Conservation (phyloP, 129 eudicot genomes). For the Lactuca sativa region DNA sequence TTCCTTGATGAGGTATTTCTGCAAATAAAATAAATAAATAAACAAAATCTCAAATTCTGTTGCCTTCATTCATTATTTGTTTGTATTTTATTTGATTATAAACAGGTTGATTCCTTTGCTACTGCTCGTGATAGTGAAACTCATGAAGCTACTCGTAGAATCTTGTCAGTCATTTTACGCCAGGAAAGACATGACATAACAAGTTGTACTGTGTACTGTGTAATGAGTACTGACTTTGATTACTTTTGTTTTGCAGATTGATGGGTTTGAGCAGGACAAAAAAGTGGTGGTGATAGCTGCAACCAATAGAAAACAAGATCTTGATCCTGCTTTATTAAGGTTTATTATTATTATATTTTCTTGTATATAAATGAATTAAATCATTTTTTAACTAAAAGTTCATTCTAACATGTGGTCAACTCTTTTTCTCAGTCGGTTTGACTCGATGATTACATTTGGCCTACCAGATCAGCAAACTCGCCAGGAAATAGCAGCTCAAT, state of each 20-base stretch:
- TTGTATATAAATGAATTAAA: neutral
- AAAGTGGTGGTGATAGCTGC: conserved; percentile 97
- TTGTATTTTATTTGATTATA: conserved; percentile 10
- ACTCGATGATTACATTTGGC: conserved; percentile 84
- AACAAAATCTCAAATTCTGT: neutral
- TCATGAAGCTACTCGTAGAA: conserved; percentile 96
- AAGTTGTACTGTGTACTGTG: neutral
- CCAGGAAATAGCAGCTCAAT: conserved; percentile 83
- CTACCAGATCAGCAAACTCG: conserved; percentile 90
- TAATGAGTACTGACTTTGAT: too few relatives aligned
- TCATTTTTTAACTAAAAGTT: neutral
- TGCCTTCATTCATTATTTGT: conserved; percentile 3
- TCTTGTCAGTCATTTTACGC: conserved; percentile 83
- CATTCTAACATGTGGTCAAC: conserved; percentile 11
- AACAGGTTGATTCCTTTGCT: conserved; percentile 95
- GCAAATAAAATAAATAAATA: neutral
- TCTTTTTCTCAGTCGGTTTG: conserved; percentile 72
- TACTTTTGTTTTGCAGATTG: conserved; percentile 59
- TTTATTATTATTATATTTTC: conserved; percentile 20
- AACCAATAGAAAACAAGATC: conserved; percentile 93
- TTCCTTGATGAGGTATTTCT: conserved; percentile 87
- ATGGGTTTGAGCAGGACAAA: conserved; percentile 98
- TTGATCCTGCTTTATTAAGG: conserved; percentile 98
- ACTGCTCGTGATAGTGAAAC: conserved; percentile 90
- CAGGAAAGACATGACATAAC: conserved; percentile 49